Evolutionary conservation across 225 moss, liverwort and hornwort genomes (phyloP).

Genomic region (Straminergon stramineum): DNA sequence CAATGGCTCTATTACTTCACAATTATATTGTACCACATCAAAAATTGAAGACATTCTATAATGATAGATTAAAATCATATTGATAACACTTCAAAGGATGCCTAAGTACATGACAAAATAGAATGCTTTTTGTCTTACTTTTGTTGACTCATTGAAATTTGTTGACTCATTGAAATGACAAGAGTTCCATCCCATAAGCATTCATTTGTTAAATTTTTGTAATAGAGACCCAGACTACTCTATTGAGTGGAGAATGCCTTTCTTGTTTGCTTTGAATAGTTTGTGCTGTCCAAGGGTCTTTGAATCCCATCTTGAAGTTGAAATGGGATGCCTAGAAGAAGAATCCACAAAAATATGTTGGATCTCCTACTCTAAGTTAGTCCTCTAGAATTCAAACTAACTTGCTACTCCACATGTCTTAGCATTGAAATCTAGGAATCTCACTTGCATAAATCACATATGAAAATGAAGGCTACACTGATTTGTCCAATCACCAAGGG

Average conservation of each 20-base stretch:
- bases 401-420: background rate
- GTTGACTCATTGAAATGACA: no score
- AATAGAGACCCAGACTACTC: background rate
- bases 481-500: no score
- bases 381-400: background rate
- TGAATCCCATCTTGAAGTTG: background rate
- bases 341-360: background rate
- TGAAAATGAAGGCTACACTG: background rate
- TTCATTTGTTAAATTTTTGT: background rate
- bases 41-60: no score
- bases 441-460: background rate
- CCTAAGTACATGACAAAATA: no score
- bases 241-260: background rate
- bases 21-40: no score
- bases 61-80: no score
- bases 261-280: no score
- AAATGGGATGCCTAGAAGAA: background rate
- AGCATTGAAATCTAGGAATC: background rate
- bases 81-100: no score
- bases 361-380: background rate
- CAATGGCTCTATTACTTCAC: no score
- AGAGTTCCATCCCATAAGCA: background rate
- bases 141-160: no score
- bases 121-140: no score
- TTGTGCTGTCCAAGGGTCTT: background rate